Conservation (phyloP, 2,329 filamentous ascomycete genomes). For the Colletotrichum destructivum region DNA sequence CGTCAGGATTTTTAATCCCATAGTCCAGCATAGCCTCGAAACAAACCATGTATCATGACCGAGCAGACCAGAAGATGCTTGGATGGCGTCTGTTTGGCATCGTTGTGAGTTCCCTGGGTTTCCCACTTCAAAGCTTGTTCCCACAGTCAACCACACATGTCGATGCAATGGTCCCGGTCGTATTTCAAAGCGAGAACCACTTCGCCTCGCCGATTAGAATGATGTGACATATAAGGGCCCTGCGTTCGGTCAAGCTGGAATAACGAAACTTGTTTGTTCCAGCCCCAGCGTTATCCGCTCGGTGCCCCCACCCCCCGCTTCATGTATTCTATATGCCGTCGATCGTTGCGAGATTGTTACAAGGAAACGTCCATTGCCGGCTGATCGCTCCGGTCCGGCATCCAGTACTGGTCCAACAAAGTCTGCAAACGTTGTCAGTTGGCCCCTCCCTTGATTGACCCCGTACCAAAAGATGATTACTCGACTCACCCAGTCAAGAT, state of each 20-base stretch:
- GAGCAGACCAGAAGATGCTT: not conserved
- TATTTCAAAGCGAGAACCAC: no score
- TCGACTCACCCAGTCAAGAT: slow-evolving; percentile 59
- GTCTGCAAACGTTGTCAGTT: slow-evolving; percentile 41
- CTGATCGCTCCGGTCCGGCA: slow-evolving; percentile 23
- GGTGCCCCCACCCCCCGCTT: no score
- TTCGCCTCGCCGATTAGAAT: not conserved
- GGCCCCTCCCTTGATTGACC: not conserved
- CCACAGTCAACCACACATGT: no score
- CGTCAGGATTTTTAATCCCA: no score
- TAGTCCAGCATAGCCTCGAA: not conserved
- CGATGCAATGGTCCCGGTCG: no score
- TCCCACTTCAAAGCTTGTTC: not conserved
- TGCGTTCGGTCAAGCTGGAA: not conserved
- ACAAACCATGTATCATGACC: not conserved
- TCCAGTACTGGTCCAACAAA: slow-evolving; percentile 49
- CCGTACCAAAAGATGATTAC: not conserved
- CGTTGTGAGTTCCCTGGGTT: not conserved
- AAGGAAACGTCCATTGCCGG: slow-evolving; percentile 4
- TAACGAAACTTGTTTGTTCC: no score
- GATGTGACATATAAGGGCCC: not conserved
- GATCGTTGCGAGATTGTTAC: not conserved
- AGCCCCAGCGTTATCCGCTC: no score
- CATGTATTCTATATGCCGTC: not conserved
- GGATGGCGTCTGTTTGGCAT: not conserved